Evolutionary conservation across 108 stramenopile species (phyloP), one percentile per base, ranked within the genome.

Genomic region (Skeletonema tropicum): DNA sequence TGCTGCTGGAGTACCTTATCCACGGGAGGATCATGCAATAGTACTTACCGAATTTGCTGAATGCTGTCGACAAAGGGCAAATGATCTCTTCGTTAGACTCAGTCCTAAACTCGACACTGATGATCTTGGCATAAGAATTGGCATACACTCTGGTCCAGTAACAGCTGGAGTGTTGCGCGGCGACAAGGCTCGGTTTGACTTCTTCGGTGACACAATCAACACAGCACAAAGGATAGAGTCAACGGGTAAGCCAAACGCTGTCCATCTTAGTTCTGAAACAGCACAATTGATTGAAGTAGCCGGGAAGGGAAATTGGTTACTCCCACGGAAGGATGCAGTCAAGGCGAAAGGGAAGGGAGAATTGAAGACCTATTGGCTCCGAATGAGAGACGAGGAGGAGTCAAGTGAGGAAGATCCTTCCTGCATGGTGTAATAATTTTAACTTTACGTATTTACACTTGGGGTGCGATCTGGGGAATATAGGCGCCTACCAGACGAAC

Each of bases 131-230:
- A 82, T 90, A 68, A 30, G 89, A 59, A 57, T 79, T 64, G 89
- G 89, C 5, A 45, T 90, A 8, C 86, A 90, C 57, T 79, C 76
- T 62, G 89, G 89, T 0, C 81, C 89, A n/a, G 83, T 86, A 1
- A 88, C 83, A 9, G 87, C 89, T 11, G 89, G 89, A 45, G 83
- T 90, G 0, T 75, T 90, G 13, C 74, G 87, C 14, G 89, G 89
- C 8, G 68, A 85, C 13, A 90, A 85, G 38, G 67, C 86, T 25
- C 69, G 89, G 13, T 90, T 90, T 62, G 78, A 90, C 23, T 59
- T 90, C 13, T 92, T 92, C 68, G 90, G 90, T 8, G 90, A 92
- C 42, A 89, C 90, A 0, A 87, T 92, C 48, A 92, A 92, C 64
- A 86, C 85, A 3, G 81, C 66, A 15, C 29, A 23, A 13, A 66